Base-by-base conservation (phyloP, 352 stramenopile species). In the Pythium vanterpoolii region DNA sequence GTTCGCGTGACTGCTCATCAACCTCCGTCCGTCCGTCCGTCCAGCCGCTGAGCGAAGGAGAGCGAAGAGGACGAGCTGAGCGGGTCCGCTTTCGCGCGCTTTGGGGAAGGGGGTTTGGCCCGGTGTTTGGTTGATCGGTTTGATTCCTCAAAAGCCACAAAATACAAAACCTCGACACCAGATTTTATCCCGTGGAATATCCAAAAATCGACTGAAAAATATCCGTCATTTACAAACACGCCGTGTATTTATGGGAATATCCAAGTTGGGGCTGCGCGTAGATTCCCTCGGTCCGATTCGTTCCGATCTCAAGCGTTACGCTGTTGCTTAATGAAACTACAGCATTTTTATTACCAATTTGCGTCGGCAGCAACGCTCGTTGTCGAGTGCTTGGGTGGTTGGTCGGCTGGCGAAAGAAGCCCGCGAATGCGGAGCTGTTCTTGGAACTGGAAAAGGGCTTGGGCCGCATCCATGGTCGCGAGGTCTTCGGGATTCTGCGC, bases 401-500 rank as follows among this genome's bases (percentile, higher is more conserved):
- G 51, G 34, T 61, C 60, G 39, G 51, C 14, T 4, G 46, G 51
- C 7, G 27, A 21, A 11, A 66, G 57, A 11, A 66, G 26, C n/a
- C 52, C 54, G 60, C 56, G 49, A 31, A 47, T 45, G 10, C 71
- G 64, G 24, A 66, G 46, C 27, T 76, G 65, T 19, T 74, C 67
- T 53, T 74, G 62, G 46, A 69, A 66, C 52, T 68, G 62, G 4
- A 69, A 59, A 14, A 84, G 60, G 9, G 70, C 68, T 24, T 61
- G 26, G 14, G 70, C 74, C 24, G 65, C 43, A 30, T 83, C 59
- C 27, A 56, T 62, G 14, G 68, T 73, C 21, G 76, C 39, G 14
- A 72, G 79, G 23, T 76, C 59, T 27, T 72, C 60, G 0, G 74
- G 76, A n/a, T 72, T 77, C 1, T 73, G 70, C 14, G 74, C 69